A percentile compares a stretch with the other conserved stretches of the same genome.
These are phyloP conservation scores for Phellinidium pouzarii DNA, from an alignment of 1,284 basidiomycete genomes.

Conservation along the genomic window DNA sequence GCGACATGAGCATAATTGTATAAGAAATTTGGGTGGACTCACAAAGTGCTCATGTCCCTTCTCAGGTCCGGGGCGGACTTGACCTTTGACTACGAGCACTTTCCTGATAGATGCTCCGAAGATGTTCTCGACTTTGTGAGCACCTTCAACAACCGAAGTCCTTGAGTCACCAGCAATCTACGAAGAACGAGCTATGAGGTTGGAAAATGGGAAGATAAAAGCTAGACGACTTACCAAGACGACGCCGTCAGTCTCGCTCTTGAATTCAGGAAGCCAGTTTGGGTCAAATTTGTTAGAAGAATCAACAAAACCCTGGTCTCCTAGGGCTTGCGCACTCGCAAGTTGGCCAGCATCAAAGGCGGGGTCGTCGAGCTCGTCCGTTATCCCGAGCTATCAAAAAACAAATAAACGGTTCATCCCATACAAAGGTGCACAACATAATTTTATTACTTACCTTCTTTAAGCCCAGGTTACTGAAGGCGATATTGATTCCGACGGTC, in stretches of 20 bases:
- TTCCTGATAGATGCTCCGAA: slow-evolving; percentile 28
- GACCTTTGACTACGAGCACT: slow-evolving; percentile 27
- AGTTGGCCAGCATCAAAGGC: slow-evolving; percentile 30
- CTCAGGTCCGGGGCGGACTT: slow-evolving; percentile 29
- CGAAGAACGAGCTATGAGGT: too few relatives aligned
- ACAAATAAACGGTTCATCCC: too few relatives aligned
- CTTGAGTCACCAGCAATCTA: slow-evolving; percentile 29
- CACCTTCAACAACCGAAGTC: slow-evolving; percentile 20
- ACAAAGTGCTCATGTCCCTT: slow-evolving; percentile 31
- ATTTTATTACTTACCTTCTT: slow-evolving; percentile 6
- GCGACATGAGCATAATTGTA: neutral
- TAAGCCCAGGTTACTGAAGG: slow-evolving; percentile 20
- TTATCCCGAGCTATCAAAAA: slow-evolving; percentile 29
- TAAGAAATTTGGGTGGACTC: slow-evolving; percentile 19
- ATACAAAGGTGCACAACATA: too few relatives aligned
- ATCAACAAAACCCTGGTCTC: slow-evolving; percentile 20
- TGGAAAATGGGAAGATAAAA: neutral
- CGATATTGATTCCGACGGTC: slow-evolving; percentile 20
- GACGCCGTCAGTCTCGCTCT: slow-evolving; percentile 32
- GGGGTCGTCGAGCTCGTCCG: slow-evolving; percentile 29
- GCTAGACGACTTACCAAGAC: slow-evolving; percentile 22
- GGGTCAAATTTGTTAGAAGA: slow-evolving; percentile 19
- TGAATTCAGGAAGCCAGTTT: slow-evolving; percentile 32
- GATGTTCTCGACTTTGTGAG: slow-evolving; percentile 24
- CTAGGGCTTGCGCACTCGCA: slow-evolving; percentile 25